Conservation (phyloP, 1,284 basidiomycete species). For the Naganishia cerealis region DNA sequence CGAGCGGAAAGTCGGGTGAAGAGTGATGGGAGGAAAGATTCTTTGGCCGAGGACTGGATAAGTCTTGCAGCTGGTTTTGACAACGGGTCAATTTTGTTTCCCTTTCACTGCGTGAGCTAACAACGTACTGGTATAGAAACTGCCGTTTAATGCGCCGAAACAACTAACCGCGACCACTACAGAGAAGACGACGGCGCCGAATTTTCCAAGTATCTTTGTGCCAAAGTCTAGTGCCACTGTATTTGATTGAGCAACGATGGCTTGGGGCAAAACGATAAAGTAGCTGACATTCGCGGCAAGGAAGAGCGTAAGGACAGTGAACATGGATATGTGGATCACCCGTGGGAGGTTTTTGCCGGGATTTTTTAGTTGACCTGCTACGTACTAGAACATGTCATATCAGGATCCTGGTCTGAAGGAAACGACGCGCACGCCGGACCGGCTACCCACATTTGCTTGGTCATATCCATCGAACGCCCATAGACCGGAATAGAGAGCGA, state of each 20-base stretch:
- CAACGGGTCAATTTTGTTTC: constrained; percentile 34
- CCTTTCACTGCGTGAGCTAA: constrained; percentile 37
- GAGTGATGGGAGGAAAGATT: constrained; percentile 78
- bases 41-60: constrained; percentile 82
- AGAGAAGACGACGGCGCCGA: constrained; percentile 84
- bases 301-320: constrained; percentile 66
- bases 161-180: constrained; percentile 86
- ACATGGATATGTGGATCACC: constrained; percentile 85
- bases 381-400: constrained; percentile 60
- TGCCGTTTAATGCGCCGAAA: constrained; percentile 85
- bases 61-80: constrained; percentile 62
- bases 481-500: constrained; percentile 90
- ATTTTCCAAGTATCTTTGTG: constrained; percentile 74
- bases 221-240: constrained; percentile 96
- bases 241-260: constrained; percentile 61
- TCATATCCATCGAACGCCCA: constrained; percentile 95
- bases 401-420: constrained; percentile 38
- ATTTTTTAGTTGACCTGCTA: constrained; percentile 85
- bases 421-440: constrained; percentile 29
- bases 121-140: constrained; percentile 69
- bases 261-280: constrained; percentile 86
- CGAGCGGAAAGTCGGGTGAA: constrained; percentile 74
- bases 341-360: constrained; percentile 83
- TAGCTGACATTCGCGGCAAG: constrained; percentile 83
- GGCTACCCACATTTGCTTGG: constrained; percentile 49